phyloP scores from a whole-genome alignment of 192 early-diverging fungal species.

The Backusella tuberculispora region DNA sequence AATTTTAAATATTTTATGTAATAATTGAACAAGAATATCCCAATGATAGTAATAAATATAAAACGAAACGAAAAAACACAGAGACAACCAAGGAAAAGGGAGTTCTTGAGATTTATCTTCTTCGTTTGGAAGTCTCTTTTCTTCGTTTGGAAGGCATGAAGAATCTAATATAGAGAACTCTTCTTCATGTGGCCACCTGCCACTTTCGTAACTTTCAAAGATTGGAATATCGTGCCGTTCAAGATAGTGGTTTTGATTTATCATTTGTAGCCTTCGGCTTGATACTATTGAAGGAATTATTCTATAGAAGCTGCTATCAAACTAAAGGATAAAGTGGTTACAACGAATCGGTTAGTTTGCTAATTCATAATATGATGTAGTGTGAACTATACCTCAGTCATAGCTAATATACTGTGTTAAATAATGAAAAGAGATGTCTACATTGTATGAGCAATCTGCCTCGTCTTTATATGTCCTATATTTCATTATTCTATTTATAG shows the following conservation, averaged over 20 bases:
- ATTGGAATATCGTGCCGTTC: background rate
- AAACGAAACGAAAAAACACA: background rate
- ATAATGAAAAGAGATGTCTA: background rate
- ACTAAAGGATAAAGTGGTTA: background rate
- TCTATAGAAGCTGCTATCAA: background rate
- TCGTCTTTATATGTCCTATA: background rate
- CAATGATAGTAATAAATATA: background rate
- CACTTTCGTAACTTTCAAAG: background rate
- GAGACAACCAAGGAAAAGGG: background rate
- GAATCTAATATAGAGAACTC: background rate
- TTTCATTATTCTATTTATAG: slow-evolving; percentile 3
- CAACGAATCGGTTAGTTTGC: too few species aligned
- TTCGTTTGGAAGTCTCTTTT: background rate
- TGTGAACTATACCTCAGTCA: background rate
- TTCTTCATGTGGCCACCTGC: background rate
- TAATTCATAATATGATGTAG: background rate
- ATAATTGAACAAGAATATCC: background rate
- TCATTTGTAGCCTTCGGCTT: background rate
- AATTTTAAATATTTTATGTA: background rate
- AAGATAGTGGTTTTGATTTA: background rate
- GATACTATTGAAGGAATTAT: background rate
- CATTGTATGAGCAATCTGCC: background rate
- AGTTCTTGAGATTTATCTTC: background rate
- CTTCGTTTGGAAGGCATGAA: background rate
- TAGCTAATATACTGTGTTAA: background rate